Conservation (phyloP, 1,284 basidiomycete species). For the Athelia sp. region DNA sequence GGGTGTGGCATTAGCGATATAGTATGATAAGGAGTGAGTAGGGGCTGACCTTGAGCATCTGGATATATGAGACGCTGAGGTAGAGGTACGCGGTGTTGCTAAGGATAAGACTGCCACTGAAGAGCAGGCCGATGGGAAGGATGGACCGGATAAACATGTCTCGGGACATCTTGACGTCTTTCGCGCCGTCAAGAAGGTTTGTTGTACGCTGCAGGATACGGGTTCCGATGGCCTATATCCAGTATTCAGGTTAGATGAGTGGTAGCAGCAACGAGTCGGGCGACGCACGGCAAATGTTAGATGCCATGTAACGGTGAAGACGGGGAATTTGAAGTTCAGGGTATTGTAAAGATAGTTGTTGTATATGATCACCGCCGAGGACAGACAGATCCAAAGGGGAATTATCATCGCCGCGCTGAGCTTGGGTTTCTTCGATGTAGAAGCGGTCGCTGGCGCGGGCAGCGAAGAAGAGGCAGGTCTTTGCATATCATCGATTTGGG, state of each 20-base stretch:
- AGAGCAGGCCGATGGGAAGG: constrained; percentile 89
- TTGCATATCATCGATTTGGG: not conserved
- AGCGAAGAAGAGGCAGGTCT: constrained; percentile 17
- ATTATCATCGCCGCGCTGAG: constrained; percentile 68
- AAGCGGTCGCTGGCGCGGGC: constrained; percentile 50
- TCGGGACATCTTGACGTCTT: constrained; percentile 82
- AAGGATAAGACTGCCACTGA: constrained; percentile 88
- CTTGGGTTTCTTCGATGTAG: constrained; percentile 39
- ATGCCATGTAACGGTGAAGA: constrained; percentile 88
- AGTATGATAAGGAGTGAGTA: constrained; percentile 1
- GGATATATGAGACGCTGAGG: constrained; percentile 90
- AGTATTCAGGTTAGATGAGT: constrained; percentile 1
- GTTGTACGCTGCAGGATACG: constrained; percentile 88
- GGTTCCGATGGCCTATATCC: constrained; percentile 76
- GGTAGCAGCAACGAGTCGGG: not conserved
- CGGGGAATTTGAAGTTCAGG: constrained; percentile 80
- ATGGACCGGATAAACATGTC: constrained; percentile 86
- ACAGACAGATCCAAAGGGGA: constrained; percentile 87
- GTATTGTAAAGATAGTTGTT: constrained; percentile 91
- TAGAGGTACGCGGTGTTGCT: constrained; percentile 95
- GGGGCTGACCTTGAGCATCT: constrained; percentile 86
- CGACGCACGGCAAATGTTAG: constrained; percentile 73
- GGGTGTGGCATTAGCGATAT: not conserved
- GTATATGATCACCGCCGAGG: constrained; percentile 92
- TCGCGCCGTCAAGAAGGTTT: constrained; percentile 81